Base-by-base conservation (phyloP, 495 filamentous ascomycete species). In the Hyaloscypha bicolor region DNA sequence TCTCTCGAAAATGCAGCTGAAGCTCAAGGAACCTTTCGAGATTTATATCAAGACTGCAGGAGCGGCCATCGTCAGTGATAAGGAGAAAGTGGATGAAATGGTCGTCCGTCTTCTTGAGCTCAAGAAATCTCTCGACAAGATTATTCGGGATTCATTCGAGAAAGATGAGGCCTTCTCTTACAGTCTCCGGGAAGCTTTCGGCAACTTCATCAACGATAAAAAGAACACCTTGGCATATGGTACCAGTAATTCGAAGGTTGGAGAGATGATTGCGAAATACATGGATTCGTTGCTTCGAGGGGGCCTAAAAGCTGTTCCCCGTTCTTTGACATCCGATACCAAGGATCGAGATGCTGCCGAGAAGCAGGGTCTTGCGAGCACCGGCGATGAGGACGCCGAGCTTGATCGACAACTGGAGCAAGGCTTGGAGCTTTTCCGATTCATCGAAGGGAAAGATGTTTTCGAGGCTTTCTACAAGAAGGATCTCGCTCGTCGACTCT, bases 381-480 rank as follows among this genome's bases (percentile, higher is more conserved):
- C 86, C 4, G 84, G 87, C 37, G 94, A 97, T 69, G 94, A 98
- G 76, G 94, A 97, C 73, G 87, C 89, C 1, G 93, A 97, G 73
- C 83, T 99, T 55, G 90, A 94, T 69, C 85, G 89, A 57, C 95
- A 97, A 74, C 82, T 99, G 33, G 95, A 98, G 68, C 88, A 93
- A 74, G 93, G 90, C 12, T 81, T 99, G 3, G 94, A 97, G 70
- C 83, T 99, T 8, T 99, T 99, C 82, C 87, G 95, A 5, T 98
- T 97, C 76, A 92, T 99, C 65, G 90, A 97, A 73, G 95, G 96
- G 29, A 99, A 98, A 75, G 93, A 93, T 51, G 93, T 97, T 0
- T 99, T 99, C 71, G 95, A 98, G 72, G 95, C 93, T 5, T 98
- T 99, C 73, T 99, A 99, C 83, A 98, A 98, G 82, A 95, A 92